Base-by-base conservation (phyloP, 2,329 filamentous ascomycete species). In the Fusarium avenaceum region DNA sequence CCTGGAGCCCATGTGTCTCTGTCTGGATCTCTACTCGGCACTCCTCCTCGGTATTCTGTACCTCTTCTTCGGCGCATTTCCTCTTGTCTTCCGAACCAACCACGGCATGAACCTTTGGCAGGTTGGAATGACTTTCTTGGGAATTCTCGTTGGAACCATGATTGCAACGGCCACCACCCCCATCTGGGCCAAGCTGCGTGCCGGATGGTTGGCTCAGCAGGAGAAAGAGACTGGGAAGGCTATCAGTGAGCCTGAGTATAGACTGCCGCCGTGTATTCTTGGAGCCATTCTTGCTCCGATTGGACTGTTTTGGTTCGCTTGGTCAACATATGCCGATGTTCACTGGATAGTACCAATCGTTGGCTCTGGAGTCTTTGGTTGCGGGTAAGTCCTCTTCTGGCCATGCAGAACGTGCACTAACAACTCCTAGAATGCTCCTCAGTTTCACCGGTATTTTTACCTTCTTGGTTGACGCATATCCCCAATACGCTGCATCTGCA, bases 31-130 rank as follows among this genome's bases (percentile, higher is more conserved):
- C 13, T 92, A 93, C 71, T 92, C 91, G 0, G 92, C 92, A n/a
- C 86, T 96, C 46, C 81, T 96, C 10, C 82, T 96, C 4, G 93
- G 93, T 2, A 90, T 95, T 22, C 79, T 96, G 1, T 96, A 96
- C 75, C 86, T 96, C 6, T 96, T 95, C 80, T 95, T 95, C 74
- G 92, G 92, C 9, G 92, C 93, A 0, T 95, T 96, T 67, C 86
- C 90, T 3, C 80, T 95, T n/a, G 87, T 96, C 9, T 96, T 96
- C 75, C 77, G 84, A 24, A 86, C 85, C 33, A 89, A 90, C 32
- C 90, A 95, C 75, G 87, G 85, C 7, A 92, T 96, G 80, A 87
- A 86, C 40, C 81, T 93, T 4, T 94, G 90, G 82, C 90, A 81
- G 4, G 35, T 44, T 0, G 70, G 70, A 0, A 54, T 71, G 15